Conservation (phyloP, 805 yeast genomes). For the Saccharomycopsis schoenii region DNA sequence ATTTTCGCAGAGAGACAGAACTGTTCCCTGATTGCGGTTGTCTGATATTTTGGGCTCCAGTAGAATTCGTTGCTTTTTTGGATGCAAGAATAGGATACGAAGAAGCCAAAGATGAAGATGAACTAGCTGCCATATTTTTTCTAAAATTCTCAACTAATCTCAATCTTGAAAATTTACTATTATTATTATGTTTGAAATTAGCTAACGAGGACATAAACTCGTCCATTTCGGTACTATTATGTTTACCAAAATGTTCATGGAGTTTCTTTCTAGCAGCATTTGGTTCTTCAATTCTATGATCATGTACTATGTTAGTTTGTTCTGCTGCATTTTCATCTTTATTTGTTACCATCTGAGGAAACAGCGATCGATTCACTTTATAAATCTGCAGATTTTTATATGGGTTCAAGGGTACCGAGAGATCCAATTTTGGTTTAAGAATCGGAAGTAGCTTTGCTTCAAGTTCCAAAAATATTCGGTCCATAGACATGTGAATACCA, state of each 20-base stretch:
- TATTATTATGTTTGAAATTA: conserved; percentile 27
- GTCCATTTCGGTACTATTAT: conserved; percentile 80
- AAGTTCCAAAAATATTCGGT: conserved; percentile 65
- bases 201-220: conserved; percentile 72
- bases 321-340: conserved; percentile 21
- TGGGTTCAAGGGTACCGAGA: conserved; percentile 67
- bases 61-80: conserved; percentile 4
- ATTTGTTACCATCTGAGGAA: conserved; percentile 22
- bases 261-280: conserved; percentile 22
- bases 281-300: conserved; percentile 27
- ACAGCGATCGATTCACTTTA: conserved; percentile 24
- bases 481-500: conserved; percentile 46
- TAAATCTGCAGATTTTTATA: conserved; percentile 26
- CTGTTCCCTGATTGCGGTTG: background rate
- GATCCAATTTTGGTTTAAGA: conserved; percentile 67
- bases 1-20: background rate
- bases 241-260: conserved; percentile 46
- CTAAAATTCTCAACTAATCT: conserved; percentile 84
- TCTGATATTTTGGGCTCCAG: background rate
- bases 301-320: conserved; percentile 23
- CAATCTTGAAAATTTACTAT: conserved; percentile 70
- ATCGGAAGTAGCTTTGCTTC: conserved; percentile 80
- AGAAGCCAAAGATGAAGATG: background rate
- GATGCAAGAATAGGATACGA: conserved; percentile 1
- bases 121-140: conserved; percentile 22